Evolutionary conservation across 345 rosid species (phyloP).

Genomic region (Moricandia arvensis): DNA sequence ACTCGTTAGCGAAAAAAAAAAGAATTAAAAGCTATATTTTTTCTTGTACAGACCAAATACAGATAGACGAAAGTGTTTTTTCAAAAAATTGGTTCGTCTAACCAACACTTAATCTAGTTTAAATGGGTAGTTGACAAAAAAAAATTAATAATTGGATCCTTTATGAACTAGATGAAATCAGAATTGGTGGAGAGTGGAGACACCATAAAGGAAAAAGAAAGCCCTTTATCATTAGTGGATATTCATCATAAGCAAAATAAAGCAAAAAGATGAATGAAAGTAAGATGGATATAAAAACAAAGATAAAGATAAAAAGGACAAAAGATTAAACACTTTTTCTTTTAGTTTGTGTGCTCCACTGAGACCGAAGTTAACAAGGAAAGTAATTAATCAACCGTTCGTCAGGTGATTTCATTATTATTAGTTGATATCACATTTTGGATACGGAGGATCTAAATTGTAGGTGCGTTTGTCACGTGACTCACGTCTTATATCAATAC

Average conservation of each 20-base stretch:
- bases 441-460: neutral
- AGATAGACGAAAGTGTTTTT: too few species aligned
- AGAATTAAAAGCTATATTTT: too few species aligned
- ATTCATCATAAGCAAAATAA: constrained; percentile 29
- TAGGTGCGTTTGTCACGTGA: too few species aligned
- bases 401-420: neutral
- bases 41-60: too few species aligned
- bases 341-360: neutral
- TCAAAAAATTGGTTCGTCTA: too few species aligned
- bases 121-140: too few species aligned
- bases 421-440: neutral
- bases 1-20: too few species aligned
- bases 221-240: constrained; percentile 26
- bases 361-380: neutral
- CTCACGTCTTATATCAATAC: too few species aligned
- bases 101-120: too few species aligned
- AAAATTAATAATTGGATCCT: neutral
- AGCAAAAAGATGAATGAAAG: constrained; percentile 24
- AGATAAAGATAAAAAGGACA: neutral
- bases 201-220: constrained; percentile 1
- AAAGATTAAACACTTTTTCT: constrained; percentile 19
- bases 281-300: neutral
- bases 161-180: neutral
- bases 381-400: neutral
- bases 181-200: constrained; percentile 18